phyloP scores from a whole-genome alignment of 2,329 filamentous ascomycete species.

The Sporothrix inflata region DNA sequence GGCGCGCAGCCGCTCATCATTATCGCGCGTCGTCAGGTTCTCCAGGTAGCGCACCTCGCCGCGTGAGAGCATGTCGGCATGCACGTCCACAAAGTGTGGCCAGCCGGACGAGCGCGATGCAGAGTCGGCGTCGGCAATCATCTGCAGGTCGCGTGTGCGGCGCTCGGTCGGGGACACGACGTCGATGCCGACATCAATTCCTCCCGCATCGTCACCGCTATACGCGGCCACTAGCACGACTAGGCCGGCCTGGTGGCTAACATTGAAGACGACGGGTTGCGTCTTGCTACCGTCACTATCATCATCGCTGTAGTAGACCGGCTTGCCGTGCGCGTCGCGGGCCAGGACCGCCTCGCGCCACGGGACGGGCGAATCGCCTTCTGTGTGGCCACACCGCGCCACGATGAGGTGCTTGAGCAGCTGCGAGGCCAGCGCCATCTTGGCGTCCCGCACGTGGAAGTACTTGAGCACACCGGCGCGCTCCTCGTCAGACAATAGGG shows the following conservation, averaged over 20 bases:
- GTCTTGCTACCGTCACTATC: constrained; percentile 45
- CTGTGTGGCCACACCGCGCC: constrained; percentile 48
- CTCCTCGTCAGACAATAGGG: constrained; percentile 58
- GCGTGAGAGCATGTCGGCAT: constrained; percentile 69
- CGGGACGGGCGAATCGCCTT: constrained; percentile 48
- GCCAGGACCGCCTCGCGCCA: constrained; percentile 64
- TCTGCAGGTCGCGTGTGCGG: constrained; percentile 61
- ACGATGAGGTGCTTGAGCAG: constrained; percentile 75
- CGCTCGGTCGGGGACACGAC: constrained; percentile 76
- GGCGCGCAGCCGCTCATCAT: constrained; percentile 65
- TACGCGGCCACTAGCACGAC: constrained; percentile 66
- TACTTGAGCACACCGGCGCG: constrained; percentile 61
- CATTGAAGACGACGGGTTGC: constrained; percentile 67
- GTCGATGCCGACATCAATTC: constrained; percentile 67
- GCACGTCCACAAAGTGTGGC: constrained; percentile 69
- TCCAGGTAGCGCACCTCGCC: constrained; percentile 67
- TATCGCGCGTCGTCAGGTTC: constrained; percentile 44
- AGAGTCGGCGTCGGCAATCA: constrained; percentile 48
- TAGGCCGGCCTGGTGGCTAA: constrained; percentile 77
- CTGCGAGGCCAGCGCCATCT: constrained; percentile 72
- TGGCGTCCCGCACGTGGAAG: constrained; percentile 71
- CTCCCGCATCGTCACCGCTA: constrained; percentile 44
- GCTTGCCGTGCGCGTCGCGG: constrained; percentile 59
- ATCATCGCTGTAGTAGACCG: constrained; percentile 50
- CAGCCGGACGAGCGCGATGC: constrained; percentile 53